Conservation (phyloP, 108 stramenopile genomes). For the Bacterosira constricta region DNA sequence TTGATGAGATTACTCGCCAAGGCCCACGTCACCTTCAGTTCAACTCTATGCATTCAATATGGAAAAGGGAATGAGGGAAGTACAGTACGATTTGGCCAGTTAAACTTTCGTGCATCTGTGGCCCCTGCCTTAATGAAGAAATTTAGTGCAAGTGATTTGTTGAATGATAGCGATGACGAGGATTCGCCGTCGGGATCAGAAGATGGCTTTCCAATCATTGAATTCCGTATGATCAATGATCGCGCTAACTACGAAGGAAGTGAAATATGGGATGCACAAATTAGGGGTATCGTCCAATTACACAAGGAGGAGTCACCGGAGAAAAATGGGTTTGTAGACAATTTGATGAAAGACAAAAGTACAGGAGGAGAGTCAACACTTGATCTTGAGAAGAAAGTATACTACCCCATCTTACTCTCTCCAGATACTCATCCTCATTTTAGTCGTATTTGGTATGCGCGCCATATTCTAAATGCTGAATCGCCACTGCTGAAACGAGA, state of each 20-base stretch:
- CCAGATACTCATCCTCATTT: slow-evolving; percentile 36
- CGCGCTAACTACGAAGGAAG: slow-evolving; percentile 22
- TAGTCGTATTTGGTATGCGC: slow-evolving; percentile 25
- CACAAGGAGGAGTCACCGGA: slow-evolving; percentile 1
- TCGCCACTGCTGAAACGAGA: slow-evolving; percentile 28
- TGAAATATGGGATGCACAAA: slow-evolving; percentile 40
- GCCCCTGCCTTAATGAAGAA: not conserved
- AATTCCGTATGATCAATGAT: slow-evolving; percentile 37
- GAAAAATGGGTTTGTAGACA: not conserved
- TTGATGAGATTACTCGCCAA: slow-evolving; percentile 21
- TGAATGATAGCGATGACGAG: not conserved
- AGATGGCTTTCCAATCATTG: slow-evolving; percentile 24
- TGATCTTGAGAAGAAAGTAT: slow-evolving; percentile 28
- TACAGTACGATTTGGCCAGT: slow-evolving; percentile 22
- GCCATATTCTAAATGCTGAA: slow-evolving; percentile 29
- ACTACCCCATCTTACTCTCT: slow-evolving; percentile 10
- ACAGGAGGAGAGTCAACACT: slow-evolving; percentile 23
- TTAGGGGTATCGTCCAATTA: slow-evolving; percentile 25
- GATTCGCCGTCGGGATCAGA: slow-evolving; percentile 5
- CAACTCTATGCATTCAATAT: slow-evolving; percentile 35
- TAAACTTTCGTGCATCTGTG: slow-evolving; percentile 24
- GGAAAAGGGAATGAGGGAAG: slow-evolving; percentile 32
- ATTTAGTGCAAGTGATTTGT: not conserved
- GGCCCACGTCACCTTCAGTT: slow-evolving; percentile 38
- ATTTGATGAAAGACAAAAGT: not conserved